Evolutionary conservation across 768 basidiomycete species (phyloP).

Genomic region (Collybia sp.): DNA sequence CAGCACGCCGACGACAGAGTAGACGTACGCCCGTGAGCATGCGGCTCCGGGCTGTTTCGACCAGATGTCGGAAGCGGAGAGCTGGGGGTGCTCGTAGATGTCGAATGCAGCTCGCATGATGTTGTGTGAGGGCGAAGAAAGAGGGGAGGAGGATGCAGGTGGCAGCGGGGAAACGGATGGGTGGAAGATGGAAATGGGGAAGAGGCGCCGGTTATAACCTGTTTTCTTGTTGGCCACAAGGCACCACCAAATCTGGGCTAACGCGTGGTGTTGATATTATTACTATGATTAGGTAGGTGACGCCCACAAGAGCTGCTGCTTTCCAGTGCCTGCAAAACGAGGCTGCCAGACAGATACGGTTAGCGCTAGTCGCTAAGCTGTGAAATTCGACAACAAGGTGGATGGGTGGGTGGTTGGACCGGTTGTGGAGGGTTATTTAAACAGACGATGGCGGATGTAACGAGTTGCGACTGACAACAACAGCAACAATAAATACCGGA

Average conservation of each 20-base stretch:
- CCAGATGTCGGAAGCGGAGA: constrained; percentile 36
- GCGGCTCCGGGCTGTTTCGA: constrained; percentile 16
- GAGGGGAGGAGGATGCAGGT: neutral
- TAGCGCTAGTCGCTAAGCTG: neutral
- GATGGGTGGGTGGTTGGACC: no score
- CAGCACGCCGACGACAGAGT: constrained; percentile 24
- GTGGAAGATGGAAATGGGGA: neutral
- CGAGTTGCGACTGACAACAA: no score
- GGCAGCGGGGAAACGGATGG: neutral
- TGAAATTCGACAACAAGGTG: no score
- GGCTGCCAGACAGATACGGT: neutral
- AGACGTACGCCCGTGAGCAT: constrained; percentile 15
- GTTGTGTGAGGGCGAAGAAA: neutral
- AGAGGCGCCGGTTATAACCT: no score
- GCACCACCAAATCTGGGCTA: neutral
- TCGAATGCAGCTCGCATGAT: constrained; percentile 32
- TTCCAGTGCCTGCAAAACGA: neutral
- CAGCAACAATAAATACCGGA: no score
- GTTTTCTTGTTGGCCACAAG: neutral
- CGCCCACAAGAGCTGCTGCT: neutral
- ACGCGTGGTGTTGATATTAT: neutral
- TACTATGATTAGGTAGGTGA: neutral
- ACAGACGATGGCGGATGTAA: no score
- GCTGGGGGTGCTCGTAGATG: constrained; percentile 34
- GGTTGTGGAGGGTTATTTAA: no score